Base-by-base conservation (phyloP, 495 filamentous ascomycete genomes). In the Physcia stellaris region DNA sequence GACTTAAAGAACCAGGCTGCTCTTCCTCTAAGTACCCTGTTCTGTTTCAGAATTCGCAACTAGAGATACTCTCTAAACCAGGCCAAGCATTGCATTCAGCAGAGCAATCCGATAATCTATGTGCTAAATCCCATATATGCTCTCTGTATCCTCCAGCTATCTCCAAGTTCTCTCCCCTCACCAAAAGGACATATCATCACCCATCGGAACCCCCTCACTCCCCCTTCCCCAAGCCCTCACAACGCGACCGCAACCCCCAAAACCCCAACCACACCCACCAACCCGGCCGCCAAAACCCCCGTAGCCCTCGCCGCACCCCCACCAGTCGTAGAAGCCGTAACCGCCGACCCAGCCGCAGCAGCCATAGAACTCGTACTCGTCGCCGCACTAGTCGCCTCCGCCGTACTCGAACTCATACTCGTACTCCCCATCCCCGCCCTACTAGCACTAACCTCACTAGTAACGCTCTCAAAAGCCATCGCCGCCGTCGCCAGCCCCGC, bases 351-450 rank as follows among this genome's bases (percentile, higher is more conserved):
- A 41, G 34, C 50, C 37, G 11, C 29, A 24, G 19, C 41, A 41
- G 34, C 50, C 37, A 10, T 28, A 24, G 19, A 40, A 24, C 18
- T 43, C 42, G 34, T 45, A 19, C 18, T 48, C 39, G 11, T 49
- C 43, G 35, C 55, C 43, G 16, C 43, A 19, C 18, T 48, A 37
- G 11, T 49, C 43, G 35, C 55, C 43, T n/a, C 48, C 42, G n/a
- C 53, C 54, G 30, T 16, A 4, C 20, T 15, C 17, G 39, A 22
- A 13, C 30, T 21, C 11, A 28, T 32, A 15, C 9, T 21, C 11
- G 38, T 32, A 15, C 9, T 28, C 26, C 13, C 26, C 26, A 13
- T 28, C 26, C 26, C 26, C 20, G n/a, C 26, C 10, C 10, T 30
- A 26, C 37, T 39, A 15, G 9, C 24, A 4, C 16, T 31, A 12